A percentile compares a stretch with the other conserved stretches of the same genome.
Conservation (phyloP, 192 early-diverging fungal genomes). For the Entomortierella lignicola region DNA sequence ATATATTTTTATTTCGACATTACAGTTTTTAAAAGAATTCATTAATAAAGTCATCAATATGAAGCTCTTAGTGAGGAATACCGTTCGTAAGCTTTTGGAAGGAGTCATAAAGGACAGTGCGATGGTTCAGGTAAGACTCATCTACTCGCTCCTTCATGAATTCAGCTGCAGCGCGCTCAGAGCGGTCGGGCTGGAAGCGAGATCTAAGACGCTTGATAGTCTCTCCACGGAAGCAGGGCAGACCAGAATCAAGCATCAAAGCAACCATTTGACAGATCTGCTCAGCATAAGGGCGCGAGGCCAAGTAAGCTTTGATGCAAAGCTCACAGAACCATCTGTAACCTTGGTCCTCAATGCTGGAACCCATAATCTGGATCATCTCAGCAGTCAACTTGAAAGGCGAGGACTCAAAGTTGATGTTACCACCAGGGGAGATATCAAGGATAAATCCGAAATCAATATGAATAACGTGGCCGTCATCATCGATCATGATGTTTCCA, state of each 20-base stretch:
- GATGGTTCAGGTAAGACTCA: conserved; percentile 93
- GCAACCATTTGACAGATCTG: conserved; percentile 89
- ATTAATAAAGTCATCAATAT: not conserved
- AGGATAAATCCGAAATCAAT: conserved; percentile 99
- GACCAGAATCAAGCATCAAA: conserved; percentile 94
- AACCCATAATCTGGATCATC: conserved; percentile 97
- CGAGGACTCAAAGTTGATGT: conserved; percentile 90
- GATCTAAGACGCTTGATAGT: conserved; percentile 87
- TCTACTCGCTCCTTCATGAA: conserved; percentile 93
- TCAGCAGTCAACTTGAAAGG: conserved; percentile 99
- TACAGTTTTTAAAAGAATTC: not conserved
- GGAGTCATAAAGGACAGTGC: conserved; percentile 84
- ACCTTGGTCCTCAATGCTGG: conserved; percentile 78
- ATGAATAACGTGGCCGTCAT: conserved; percentile 95
- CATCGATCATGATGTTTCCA: conserved; percentile 99
- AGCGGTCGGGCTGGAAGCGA: conserved; percentile 90
- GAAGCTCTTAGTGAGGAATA: conserved; percentile 49
- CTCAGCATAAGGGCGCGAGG: conserved; percentile 91
- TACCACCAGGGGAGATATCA: conserved; percentile 97
- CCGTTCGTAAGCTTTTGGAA: conserved; percentile 89
- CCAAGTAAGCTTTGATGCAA: conserved; percentile 91
- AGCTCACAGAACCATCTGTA: conserved; percentile 93
- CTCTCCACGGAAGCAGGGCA: conserved; percentile 98
- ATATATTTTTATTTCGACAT: not conserved
- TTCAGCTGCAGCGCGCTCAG: conserved; percentile 92